Evolutionary conservation across 202 grass and related monocot species (phyloP).

Genomic region (Hordeum pubiflorum): DNA sequence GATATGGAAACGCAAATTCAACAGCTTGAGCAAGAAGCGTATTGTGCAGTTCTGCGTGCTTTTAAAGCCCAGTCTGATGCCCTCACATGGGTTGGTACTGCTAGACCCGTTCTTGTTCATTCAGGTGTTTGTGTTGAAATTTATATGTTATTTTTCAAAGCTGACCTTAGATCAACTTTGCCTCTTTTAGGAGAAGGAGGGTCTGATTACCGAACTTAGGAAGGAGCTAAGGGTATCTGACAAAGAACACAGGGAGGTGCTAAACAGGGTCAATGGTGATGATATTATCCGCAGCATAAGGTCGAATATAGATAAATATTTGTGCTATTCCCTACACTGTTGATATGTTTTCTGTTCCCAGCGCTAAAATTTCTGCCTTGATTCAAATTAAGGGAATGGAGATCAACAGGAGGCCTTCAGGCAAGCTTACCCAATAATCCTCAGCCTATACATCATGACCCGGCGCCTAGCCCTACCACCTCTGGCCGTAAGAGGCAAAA

Average conservation of each 20-base stretch:
- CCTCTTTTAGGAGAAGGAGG: slow-evolving; percentile 73
- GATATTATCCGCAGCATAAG: slow-evolving; percentile 80
- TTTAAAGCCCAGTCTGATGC: slow-evolving; percentile 96
- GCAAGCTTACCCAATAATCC: slow-evolving; percentile 42
- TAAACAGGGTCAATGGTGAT: slow-evolving; percentile 79
- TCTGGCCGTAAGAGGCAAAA: slow-evolving; percentile 90
- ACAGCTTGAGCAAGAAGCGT: slow-evolving; percentile 93
- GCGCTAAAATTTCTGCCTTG: neutral
- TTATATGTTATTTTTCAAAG: slow-evolving; percentile 12
- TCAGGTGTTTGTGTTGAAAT: neutral
- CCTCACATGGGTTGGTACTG: slow-evolving; percentile 66
- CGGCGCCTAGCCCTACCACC: slow-evolving; percentile 55
- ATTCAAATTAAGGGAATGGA: slow-evolving; percentile 71
- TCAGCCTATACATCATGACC: slow-evolving; percentile 54
- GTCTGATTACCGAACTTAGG: slow-evolving; percentile 88
- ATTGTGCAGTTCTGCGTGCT: slow-evolving; percentile 82
- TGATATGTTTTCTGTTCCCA: slow-evolving; percentile 16
- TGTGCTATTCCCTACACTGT: neutral
- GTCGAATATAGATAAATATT: slow-evolving; percentile 28
- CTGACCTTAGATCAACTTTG: neutral
- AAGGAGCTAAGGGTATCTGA: slow-evolving; percentile 92
- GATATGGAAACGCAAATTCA: slow-evolving; percentile 88
- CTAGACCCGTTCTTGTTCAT: slow-evolving; percentile 13
- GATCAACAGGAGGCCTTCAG: slow-evolving; percentile 40
- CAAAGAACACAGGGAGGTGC: slow-evolving; percentile 70